A percentile compares a stretch with the other conserved stretches of the same genome.
Conservation (phyloP, 2,329 filamentous ascomycete species). For the Tolypocladium paradoxum region DNA sequence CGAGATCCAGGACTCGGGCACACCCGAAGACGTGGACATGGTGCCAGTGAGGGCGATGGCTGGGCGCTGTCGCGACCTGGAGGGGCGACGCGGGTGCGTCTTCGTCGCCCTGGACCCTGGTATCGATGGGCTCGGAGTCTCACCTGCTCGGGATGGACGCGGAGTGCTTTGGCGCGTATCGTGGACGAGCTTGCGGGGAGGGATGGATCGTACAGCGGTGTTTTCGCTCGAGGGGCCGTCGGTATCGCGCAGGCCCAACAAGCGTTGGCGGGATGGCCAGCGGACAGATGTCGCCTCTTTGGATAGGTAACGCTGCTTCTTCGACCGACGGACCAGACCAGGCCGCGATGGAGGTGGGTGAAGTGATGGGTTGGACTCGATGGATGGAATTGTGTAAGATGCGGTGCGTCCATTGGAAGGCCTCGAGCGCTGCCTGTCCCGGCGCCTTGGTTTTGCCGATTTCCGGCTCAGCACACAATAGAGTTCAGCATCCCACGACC, state of each 20-base stretch:
- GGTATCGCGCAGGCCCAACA: not conserved
- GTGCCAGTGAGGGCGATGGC: slow-evolving; percentile 3
- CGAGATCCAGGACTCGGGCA: slow-evolving; percentile 89
- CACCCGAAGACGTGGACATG: slow-evolving; percentile 52
- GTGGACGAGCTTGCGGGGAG: not conserved
- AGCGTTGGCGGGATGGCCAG: not conserved
- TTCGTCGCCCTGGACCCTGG: not conserved
- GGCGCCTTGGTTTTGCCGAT: slow-evolving; percentile 14
- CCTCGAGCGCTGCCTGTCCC: no score
- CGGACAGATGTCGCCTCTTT: not conserved
- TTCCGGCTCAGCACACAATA: slow-evolving; percentile 6
- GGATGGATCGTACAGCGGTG: not conserved
- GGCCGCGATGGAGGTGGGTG: not conserved
- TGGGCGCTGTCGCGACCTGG: slow-evolving; percentile 1
- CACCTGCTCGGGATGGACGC: not conserved
- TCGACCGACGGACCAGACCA: not conserved
- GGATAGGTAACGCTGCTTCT: not conserved
- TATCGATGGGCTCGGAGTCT: not conserved
- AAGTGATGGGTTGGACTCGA: not conserved
- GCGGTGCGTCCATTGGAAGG: no score
- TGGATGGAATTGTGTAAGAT: not conserved
- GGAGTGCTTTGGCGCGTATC: not conserved
- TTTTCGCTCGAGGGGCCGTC: not conserved
- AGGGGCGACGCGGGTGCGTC: not conserved
- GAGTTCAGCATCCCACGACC: no score